phyloP scores from a whole-genome alignment of 495 filamentous ascomycete species.

The Daldinia grandis region DNA sequence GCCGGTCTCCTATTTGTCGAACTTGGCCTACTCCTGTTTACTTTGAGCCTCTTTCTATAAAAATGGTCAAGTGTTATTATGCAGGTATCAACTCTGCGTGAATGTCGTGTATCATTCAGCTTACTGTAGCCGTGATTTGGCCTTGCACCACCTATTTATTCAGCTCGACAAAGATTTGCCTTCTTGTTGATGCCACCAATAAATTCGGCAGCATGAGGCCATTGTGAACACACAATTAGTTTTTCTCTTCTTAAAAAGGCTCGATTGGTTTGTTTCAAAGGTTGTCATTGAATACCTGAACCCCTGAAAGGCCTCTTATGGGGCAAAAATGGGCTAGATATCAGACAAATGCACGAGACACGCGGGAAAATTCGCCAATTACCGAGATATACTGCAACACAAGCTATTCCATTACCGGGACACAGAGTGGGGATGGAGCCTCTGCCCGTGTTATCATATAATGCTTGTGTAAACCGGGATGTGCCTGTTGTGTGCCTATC shows the following conservation, averaged over 20 bases:
- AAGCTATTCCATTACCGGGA: conserved; percentile 32
- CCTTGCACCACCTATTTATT: conserved; percentile 10
- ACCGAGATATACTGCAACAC: conserved; percentile 38
- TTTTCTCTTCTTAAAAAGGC: neutral
- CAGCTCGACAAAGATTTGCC: neutral
- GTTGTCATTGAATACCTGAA: conserved; percentile 28
- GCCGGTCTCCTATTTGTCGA: conserved; percentile 11
- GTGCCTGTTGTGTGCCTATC: conserved; percentile 30
- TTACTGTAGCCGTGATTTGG: conserved; percentile 19
- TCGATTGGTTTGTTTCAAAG: conserved; percentile 28
- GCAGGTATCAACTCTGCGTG: conserved; percentile 30
- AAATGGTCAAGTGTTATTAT: conserved; percentile 3
- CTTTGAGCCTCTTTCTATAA: conserved; percentile 31
- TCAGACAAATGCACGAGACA: conserved; percentile 35
- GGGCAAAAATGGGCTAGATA: conserved; percentile 22
- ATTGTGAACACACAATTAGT: conserved; percentile 28
- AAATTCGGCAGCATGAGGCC: conserved; percentile 11
- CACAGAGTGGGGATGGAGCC: conserved; percentile 37
- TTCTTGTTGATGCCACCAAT: conserved; percentile 2
- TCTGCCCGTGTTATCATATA: conserved; percentile 43
- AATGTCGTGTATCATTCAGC: conserved; percentile 23
- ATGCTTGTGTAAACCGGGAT: conserved; percentile 38
- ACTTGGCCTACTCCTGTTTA: neutral
- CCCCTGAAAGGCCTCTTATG: conserved; percentile 17
- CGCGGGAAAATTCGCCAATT: conserved; percentile 47